A percentile compares a stretch with the other conserved stretches of the same genome.
Conservation (phyloP, 2,329 filamentous ascomycete genomes). For the Exophiala oligosperma region DNA sequence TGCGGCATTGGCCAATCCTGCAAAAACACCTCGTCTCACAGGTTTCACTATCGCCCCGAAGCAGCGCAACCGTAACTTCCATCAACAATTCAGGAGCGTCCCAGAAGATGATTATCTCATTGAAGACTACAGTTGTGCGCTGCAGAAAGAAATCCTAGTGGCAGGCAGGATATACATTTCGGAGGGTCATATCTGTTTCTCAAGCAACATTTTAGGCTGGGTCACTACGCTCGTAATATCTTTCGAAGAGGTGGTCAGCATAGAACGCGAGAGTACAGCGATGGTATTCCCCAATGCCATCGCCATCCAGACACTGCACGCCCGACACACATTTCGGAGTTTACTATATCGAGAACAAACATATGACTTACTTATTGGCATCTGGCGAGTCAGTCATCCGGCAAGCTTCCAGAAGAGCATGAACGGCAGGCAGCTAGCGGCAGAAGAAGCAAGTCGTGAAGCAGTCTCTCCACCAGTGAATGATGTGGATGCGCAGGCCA, state of each 20-base stretch:
- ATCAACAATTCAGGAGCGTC: constrained; percentile 89
- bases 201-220: constrained; percentile 98
- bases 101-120: constrained; percentile 98
- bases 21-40: constrained; percentile 71
- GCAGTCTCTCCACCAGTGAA: constrained; percentile 76
- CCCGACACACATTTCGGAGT: constrained; percentile 93
- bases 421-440: constrained; percentile 69
- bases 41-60: constrained; percentile 96
- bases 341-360: constrained; percentile 93
- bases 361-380: constrained; percentile 94
- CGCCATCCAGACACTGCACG: constrained; percentile 92
- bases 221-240: constrained; percentile 96
- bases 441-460: constrained; percentile 85
- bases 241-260: constrained; percentile 95
- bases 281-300: constrained; percentile 96
- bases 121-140: constrained; percentile 94
- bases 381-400: constrained; percentile 96
- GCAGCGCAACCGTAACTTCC: constrained; percentile 94
- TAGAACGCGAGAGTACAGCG: constrained; percentile 95
- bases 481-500: constrained; percentile 45
- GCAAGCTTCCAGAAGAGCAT: constrained; percentile 81
- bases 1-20: constrained; percentile 66
- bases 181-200: constrained; percentile 96
- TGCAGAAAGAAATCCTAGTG: constrained; percentile 92
- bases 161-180: constrained; percentile 95